phyloP scores from a whole-genome alignment of 345 rosid genomes.

The Syzygium jambos region DNA sequence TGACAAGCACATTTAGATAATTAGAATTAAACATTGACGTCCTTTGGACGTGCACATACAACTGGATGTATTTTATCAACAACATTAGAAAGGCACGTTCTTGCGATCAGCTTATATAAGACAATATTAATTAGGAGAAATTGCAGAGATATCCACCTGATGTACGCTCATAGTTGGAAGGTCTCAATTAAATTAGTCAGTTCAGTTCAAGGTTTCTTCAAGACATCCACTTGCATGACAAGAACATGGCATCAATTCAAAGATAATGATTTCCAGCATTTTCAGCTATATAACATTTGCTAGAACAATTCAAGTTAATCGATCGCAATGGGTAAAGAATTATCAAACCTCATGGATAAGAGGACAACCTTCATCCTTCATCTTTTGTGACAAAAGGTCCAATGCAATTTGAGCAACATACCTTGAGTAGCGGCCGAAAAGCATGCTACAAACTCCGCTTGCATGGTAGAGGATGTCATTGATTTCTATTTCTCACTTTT shows the following conservation, averaged over 20 bases:
- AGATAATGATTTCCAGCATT: background rate
- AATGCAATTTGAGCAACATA: background rate
- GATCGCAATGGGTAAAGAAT: background rate
- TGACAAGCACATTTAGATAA: background rate
- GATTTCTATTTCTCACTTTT: too few species aligned
- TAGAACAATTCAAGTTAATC: background rate
- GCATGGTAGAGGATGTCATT: too few species aligned
- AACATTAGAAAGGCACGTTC: background rate
- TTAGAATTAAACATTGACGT: background rate
- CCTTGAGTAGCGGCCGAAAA: too few species aligned
- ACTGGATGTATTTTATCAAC: background rate
- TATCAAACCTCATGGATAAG: background rate
- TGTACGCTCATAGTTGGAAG: background rate
- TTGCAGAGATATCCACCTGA: background rate
- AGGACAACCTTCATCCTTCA: background rate
- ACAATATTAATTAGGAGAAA: background rate
- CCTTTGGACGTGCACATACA: background rate
- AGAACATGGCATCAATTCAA: background rate
- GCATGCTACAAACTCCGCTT: too few species aligned
- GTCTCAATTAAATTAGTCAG: background rate
- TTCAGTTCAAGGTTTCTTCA: background rate
- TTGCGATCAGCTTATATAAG: background rate
- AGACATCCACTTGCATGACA: background rate
- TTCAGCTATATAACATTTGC: background rate
- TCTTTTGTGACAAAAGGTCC: background rate